Percentiles rank a stretch among this genome's conserved stretches.
These are phyloP conservation scores for Trichoderma breve DNA, from an alignment of 2,329 filamentous ascomycete genomes.

Conservation along the genomic window DNA sequence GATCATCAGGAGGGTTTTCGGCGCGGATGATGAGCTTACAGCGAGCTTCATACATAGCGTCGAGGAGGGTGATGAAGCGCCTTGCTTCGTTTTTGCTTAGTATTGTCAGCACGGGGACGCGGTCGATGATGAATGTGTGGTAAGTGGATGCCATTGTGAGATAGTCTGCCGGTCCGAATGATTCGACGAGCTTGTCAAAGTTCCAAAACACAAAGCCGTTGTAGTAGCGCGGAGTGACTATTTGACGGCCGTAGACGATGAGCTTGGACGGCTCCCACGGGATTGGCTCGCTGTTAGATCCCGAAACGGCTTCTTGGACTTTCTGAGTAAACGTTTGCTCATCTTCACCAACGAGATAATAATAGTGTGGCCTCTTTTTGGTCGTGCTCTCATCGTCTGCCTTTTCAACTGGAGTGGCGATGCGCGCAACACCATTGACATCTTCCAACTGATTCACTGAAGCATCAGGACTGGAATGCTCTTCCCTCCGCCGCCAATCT, in stretches of 20 bases:
- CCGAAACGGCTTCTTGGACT: conserved; percentile 26
- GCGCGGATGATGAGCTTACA: conserved; percentile 73
- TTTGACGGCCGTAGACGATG: conserved; percentile 61
- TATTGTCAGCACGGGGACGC: conserved; percentile 64
- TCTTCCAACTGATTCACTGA: neutral
- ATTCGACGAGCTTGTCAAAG: conserved; percentile 65
- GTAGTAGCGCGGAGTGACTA: conserved; percentile 58
- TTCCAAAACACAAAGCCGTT: conserved; percentile 62
- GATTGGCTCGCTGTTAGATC: conserved; percentile 23
- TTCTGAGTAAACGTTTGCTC: conserved; percentile 31
- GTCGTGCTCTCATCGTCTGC: conserved; percentile 19
- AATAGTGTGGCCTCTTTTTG: conserved; percentile 32
- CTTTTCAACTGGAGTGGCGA: neutral
- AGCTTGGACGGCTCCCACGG: conserved; percentile 46
- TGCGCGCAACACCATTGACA: neutral
- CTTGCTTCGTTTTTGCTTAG: conserved; percentile 77
- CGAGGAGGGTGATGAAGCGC: conserved; percentile 75
- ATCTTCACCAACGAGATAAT: conserved; percentile 30
- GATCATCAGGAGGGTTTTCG: conserved; percentile 63
- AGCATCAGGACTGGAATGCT: conserved; percentile 22
- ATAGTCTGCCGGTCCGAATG: conserved; percentile 77
- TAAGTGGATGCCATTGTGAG: conserved; percentile 77
- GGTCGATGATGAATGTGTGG: conserved; percentile 72
- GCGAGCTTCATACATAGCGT: conserved; percentile 77
- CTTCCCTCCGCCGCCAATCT: conserved; percentile 66